Evolutionary conservation across 352 stramenopile species (phyloP).

Genomic region (Phytophthora pini): DNA sequence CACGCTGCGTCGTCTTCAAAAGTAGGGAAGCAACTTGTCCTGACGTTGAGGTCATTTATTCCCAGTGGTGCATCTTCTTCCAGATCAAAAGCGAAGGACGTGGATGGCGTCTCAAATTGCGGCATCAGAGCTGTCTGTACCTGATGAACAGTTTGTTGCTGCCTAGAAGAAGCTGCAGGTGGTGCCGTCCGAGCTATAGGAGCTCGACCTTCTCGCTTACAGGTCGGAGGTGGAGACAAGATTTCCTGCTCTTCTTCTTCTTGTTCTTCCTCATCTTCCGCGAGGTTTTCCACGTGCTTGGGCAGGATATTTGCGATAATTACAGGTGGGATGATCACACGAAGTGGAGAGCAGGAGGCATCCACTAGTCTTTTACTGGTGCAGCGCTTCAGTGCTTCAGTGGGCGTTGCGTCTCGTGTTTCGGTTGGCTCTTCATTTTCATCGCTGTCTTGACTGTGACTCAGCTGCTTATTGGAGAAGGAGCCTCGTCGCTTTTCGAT

Average conservation of each 20-base stretch:
- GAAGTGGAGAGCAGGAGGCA: conserved; percentile 38
- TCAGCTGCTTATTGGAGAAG: conserved; percentile 18
- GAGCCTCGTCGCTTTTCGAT: conserved; percentile 33
- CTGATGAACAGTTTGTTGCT: conserved; percentile 36
- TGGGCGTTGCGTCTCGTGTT: conserved; percentile 15
- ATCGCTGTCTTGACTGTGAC: conserved; percentile 1
- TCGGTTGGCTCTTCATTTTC: conserved; percentile 10
- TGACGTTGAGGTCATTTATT: conserved; percentile 20
- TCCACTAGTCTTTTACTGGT: conserved; percentile 31
- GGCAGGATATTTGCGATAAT: conserved; percentile 9
- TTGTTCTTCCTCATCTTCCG: conserved; percentile 3
- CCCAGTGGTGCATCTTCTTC: conserved; percentile 22
- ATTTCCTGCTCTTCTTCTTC: conserved; percentile 12
- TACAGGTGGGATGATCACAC: conserved; percentile 22
- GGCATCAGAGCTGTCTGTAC: conserved; percentile 29
- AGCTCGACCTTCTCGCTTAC: conserved; percentile 4
- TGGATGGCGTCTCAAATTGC: neutral
- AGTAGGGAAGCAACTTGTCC: conserved; percentile 40
- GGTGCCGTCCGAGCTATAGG: conserved; percentile 1
- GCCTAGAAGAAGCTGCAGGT: conserved; percentile 1
- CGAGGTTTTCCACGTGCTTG: neutral
- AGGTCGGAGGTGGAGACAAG: conserved; percentile 12
- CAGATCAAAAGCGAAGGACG: conserved; percentile 14
- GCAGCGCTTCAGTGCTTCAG: conserved; percentile 19
- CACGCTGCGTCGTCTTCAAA: conserved; percentile 70